Evolutionary conservation across 495 filamentous ascomycete genomes (phyloP), one percentile per base, ranked within the genome.

Genomic region (Lepidopterella palustris): DNA sequence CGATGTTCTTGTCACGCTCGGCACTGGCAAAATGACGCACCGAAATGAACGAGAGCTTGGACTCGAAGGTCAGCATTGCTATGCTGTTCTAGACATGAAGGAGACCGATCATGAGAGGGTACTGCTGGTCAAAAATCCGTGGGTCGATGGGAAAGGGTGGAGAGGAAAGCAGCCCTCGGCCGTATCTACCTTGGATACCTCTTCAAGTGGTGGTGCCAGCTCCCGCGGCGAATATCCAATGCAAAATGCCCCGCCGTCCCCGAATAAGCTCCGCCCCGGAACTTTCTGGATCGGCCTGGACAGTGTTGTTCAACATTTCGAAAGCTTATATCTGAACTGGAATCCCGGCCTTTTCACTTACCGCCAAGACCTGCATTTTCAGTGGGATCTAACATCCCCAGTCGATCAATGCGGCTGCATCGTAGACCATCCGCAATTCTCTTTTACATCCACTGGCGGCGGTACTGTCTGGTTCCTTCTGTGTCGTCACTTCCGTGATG

Each of bases 261-360:
- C 9, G 25, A 10, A 47, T 10, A 29, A 28, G 6, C 47, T 52
- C 8, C 49, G 55, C 29, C 53, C 59, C 1, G 53, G 59, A 4
- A 69, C 55, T 62, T 96, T 97, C 69, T 97, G 93, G 92, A 96
- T 97, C 76, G 82, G 84, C 26, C 80, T 91, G 35, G 85, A 91
- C 55, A 86, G 89, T 52, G 82, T 96, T 5, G 79, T 90, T 28
- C 91, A 93, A 64, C 83, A 93, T 66, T 99, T 96, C 62, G 89
- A 96, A 60, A 95, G 92, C 24, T 79, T 97, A 27, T 99, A 97
- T 72, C 76, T 97, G 45, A 99, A 97, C 72, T 99, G 95, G 95
- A 96, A 95, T 65, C 92, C 95, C 5, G 81, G 79, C 1, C 75
- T 96, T 6, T 99, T 99, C 72, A 75, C 73, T 11, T 73, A 86